Evolutionary conservation across 164 flowering plant genomes (phyloP).

Genomic region (Sedum album): DNA sequence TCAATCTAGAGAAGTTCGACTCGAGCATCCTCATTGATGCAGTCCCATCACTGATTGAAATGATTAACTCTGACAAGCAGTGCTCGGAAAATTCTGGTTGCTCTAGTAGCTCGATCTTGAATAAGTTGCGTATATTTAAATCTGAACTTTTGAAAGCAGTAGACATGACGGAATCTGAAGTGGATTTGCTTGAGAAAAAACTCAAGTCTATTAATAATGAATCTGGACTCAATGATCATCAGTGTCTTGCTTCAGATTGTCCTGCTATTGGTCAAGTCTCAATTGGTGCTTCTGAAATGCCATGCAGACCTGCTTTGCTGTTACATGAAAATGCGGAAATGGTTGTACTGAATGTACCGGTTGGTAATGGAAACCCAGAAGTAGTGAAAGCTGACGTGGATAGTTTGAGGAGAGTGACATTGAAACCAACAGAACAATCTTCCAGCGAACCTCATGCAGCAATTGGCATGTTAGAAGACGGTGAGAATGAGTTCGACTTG

Average conservation of each 20-base stretch:
- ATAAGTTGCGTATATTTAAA: slow-evolving; percentile 51
- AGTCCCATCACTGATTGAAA: slow-evolving; percentile 35
- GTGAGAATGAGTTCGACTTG: not conserved
- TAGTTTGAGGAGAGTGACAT: not conserved
- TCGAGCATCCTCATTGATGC: slow-evolving; percentile 26
- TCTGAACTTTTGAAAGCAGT: slow-evolving; percentile 49
- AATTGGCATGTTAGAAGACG: not conserved
- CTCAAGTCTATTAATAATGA: slow-evolving; percentile 43
- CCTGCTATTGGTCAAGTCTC: slow-evolving; percentile 20
- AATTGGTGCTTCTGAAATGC: slow-evolving; percentile 17
- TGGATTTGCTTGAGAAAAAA: slow-evolving; percentile 77
- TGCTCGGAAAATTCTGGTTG: slow-evolving; percentile 40
- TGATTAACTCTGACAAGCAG: slow-evolving; percentile 51
- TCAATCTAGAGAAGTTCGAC: slow-evolving; percentile 48
- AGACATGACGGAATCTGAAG: slow-evolving; percentile 70
- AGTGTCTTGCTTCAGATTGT: slow-evolving; percentile 23
- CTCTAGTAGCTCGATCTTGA: slow-evolving; percentile 40
- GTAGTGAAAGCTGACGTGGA: slow-evolving; percentile 1
- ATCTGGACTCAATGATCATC: slow-evolving; percentile 15
- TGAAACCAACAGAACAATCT: not conserved
- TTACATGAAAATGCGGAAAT: slow-evolving; percentile 23
- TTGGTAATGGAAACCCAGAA: slow-evolving; percentile 9
- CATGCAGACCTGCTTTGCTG: slow-evolving; percentile 30
- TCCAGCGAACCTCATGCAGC: not conserved
- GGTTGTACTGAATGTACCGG: slow-evolving; percentile 11